phyloP scores from a whole-genome alignment of 2,329 filamentous ascomycete species.

The Trichoderma afroharzianum region DNA sequence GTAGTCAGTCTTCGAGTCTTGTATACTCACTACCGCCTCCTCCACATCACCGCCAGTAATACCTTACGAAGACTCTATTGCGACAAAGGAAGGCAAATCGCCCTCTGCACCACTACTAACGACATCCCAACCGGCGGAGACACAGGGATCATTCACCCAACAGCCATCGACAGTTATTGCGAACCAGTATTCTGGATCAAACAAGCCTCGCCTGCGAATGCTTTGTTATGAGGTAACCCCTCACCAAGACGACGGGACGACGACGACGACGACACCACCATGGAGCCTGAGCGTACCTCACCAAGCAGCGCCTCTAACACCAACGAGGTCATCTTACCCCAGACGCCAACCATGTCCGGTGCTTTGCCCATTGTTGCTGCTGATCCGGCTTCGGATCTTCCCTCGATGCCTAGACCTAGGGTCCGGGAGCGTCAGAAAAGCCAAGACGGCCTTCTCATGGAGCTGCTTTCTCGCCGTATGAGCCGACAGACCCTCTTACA shows the following conservation, averaged over 20 bases:
- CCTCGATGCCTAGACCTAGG: background rate
- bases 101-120: background rate
- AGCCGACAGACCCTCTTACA: slow-evolving; percentile 13
- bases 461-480: slow-evolving; percentile 15
- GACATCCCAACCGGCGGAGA: background rate
- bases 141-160: background rate
- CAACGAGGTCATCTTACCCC: background rate
- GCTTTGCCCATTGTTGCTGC: slow-evolving; percentile 4
- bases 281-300: background rate
- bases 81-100: background rate
- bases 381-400: background rate
- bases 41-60: background rate
- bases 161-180: background rate
- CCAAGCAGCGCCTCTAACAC: background rate
- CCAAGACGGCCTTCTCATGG: slow-evolving; percentile 5
- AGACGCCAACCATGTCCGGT: background rate
- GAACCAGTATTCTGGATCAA: background rate
- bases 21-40: background rate
- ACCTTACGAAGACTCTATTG: background rate
- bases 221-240: background rate
- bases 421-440: background rate
- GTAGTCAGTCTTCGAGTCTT: background rate
- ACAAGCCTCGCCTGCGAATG: background rate
- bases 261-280: background rate
- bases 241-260: slow-evolving; percentile 6